Percentiles rank a stretch among this genome's conserved stretches.
Conservation (phyloP, 192 early-diverging fungal genomes). For the Backusella luteola region DNA sequence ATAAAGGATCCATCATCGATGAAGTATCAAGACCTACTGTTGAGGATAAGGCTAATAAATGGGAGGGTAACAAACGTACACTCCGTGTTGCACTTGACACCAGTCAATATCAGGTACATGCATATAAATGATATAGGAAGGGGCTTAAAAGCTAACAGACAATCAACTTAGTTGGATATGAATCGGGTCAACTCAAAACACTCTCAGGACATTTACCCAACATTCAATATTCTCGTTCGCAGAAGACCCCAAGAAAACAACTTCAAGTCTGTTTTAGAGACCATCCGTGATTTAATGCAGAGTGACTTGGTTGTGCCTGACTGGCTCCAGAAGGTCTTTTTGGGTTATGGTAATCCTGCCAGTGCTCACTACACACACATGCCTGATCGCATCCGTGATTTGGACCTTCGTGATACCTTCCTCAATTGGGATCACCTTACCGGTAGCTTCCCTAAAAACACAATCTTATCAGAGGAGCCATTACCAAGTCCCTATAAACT, state of each 20-base stretch:
- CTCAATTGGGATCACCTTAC: conserved; percentile 75
- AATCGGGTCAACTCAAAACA: conserved; percentile 41
- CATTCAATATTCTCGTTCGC: conserved; percentile 90
- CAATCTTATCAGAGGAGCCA: conserved; percentile 34
- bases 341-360: conserved; percentile 94
- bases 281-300: conserved; percentile 86
- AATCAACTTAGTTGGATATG: conserved; percentile 47
- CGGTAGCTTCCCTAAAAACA: conserved; percentile 62
- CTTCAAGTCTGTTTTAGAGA: conserved; percentile 89
- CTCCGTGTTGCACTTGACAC: conserved; percentile 82
- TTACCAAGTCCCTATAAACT: conserved; percentile 68
- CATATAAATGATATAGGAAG: background rate
- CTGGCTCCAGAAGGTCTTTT: conserved; percentile 88
- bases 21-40: conserved; percentile 42
- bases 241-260: conserved; percentile 90
- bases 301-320: conserved; percentile 80
- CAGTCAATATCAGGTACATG: conserved; percentile 72
- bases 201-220: conserved; percentile 67
- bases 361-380: conserved; percentile 72
- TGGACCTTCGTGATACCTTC: conserved; percentile 91
- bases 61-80: conserved; percentile 49
- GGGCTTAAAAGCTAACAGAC: background rate
- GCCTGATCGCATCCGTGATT: conserved; percentile 45
- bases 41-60: conserved; percentile 30
- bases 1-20: conserved; percentile 42